A percentile compares a stretch with the other conserved stretches of the same genome.
phyloP scores from a whole-genome alignment of 176 grass and related monocot species.

The Lolium perenne region DNA sequence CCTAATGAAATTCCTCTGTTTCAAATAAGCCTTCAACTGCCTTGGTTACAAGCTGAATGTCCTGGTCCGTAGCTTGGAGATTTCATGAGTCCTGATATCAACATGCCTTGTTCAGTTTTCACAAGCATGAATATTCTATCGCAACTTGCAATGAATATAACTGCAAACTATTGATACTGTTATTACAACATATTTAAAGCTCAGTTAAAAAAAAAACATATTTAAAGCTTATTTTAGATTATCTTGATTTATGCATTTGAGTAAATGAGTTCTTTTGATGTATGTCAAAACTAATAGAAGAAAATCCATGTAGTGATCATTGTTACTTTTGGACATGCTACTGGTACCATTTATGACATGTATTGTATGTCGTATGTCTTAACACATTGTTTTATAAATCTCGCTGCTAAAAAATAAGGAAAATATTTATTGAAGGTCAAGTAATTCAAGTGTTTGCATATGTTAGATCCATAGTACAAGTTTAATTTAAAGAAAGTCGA shows the following conservation, averaged over 20 bases:
- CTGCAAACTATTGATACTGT: neutral
- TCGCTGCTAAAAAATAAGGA: neutral
- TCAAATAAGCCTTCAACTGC: neutral
- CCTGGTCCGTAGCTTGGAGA: neutral
- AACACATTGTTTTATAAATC: neutral
- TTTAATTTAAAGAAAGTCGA: neutral
- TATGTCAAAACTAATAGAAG: conserved; percentile 1
- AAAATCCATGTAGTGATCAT: conserved; percentile 6
- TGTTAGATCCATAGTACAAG: neutral
- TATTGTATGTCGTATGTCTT: neutral
- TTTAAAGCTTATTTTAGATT: neutral
- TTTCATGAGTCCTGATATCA: neutral
- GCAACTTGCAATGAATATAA: neutral
- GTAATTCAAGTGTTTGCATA: conserved; percentile 1
- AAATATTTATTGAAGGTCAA: neutral
- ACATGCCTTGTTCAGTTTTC: neutral
- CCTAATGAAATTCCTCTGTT: neutral
- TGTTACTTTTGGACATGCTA: neutral
- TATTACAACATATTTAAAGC: too few relatives aligned
- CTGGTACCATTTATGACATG: neutral
- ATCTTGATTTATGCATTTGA: conserved; percentile 6
- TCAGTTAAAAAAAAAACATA: too few relatives aligned
- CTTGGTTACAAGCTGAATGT: neutral
- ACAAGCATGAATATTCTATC: neutral
- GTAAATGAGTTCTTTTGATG: conserved; percentile 6